Conservation (phyloP, 805 yeast genomes). For the Tetrapisispora pingtungensis region DNA sequence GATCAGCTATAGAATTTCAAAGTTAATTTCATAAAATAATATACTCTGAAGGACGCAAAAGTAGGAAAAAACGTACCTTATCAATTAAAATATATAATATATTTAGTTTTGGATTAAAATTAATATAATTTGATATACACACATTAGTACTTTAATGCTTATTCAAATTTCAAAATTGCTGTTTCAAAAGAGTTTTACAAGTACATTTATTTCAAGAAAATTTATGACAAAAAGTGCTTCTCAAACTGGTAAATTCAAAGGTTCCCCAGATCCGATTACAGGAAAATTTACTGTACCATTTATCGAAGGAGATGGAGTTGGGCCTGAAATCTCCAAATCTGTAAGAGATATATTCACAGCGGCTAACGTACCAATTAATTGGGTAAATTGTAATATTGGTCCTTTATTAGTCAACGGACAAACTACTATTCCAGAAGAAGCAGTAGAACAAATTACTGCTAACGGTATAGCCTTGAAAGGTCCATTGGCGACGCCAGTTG, state of each 20-base stretch:
- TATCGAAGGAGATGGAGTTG: slow-evolving; percentile 98
- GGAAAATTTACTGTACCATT: slow-evolving; percentile 91
- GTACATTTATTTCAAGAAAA: background rate
- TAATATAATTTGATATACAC: too few relatives aligned
- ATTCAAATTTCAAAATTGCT: too few relatives aligned
- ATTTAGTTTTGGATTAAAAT: too few relatives aligned
- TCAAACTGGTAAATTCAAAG: slow-evolving; percentile 26
- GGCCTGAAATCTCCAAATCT: slow-evolving; percentile 88
- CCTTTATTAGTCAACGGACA: slow-evolving; percentile 85
- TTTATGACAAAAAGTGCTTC: slow-evolving; percentile 17
- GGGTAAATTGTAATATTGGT: slow-evolving; percentile 96
- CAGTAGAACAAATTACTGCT: slow-evolving; percentile 85
- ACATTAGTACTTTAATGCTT: too few relatives aligned
- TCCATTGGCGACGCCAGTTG: slow-evolving; percentile 96
- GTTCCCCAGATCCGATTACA: slow-evolving; percentile 35
- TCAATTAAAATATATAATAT: too few relatives aligned
- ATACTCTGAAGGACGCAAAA: too few relatives aligned
- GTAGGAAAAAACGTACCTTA: too few relatives aligned
- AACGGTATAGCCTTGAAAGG: slow-evolving; percentile 95
- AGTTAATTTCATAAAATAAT: too few relatives aligned
- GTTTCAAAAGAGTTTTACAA: too few relatives aligned
- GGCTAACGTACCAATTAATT: slow-evolving; percentile 89
- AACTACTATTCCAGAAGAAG: slow-evolving; percentile 86
- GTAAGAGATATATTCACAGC: slow-evolving; percentile 89
- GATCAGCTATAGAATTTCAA: too few relatives aligned